Base-by-base conservation (phyloP, 208 protist species). In the Leishmania tropica region DNA sequence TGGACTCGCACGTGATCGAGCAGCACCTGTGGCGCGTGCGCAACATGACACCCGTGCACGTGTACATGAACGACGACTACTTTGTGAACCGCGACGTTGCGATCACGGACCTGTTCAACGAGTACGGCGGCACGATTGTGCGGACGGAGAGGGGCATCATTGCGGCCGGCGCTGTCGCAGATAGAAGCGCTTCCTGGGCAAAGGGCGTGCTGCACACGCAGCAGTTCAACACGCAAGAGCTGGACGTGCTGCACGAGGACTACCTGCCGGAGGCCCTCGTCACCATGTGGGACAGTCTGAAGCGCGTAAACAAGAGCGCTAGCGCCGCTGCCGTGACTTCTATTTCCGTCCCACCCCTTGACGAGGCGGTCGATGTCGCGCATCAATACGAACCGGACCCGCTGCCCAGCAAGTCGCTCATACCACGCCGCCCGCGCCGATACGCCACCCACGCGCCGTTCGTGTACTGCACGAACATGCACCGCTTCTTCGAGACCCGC, bases 41-140 rank as follows among this genome's bases (percentile, higher is more conserved):
- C 73, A 89, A 91, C 86, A 76, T 83, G 11, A 92, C 91, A 0
- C 42, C 85, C 37, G 83, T 93, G 81, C 89, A 92, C 79, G 78
- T 95, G 68, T 91, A 91, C 85, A 86, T 93, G 76, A 95, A 95
- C 85, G 91, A 95, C 80, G 91, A 95, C 85, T 95, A 93, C 81
- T 93, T 93, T 77, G 85, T 95, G 51, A 89, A 93, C 82, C n/a
- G 89, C 76, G 79, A 89, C 78, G 83, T 88, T 48, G 84, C 68
- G 19, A 83, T 95, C 60, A 88, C 80, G 67, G 86, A 95, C 83
- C 80, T 93, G 64, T 56, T 95, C 37, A 95, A 95, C 81, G 74
- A 86, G 75, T 84, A 88, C 80, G 91, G 91, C 70, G 91, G 91
- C 78, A 88, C 88, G 13, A 90, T 90, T 62, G 80, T 93, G 65